phyloP scores from a whole-genome alignment of 345 rosid species.

The Boechera retrofracta region DNA sequence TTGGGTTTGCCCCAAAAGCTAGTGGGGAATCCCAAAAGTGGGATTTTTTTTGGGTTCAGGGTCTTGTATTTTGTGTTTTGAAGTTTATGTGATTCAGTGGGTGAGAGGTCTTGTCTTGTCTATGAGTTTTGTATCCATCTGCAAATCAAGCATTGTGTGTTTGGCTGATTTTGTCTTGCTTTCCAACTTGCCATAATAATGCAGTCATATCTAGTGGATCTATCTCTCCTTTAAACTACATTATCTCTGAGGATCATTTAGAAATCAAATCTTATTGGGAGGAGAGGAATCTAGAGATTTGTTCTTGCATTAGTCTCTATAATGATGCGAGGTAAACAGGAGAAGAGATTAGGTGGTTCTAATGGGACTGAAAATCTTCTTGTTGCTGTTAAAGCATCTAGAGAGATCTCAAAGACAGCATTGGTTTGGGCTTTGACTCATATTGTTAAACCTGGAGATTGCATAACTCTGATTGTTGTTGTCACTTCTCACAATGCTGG shows the following conservation, averaged over 20 bases:
- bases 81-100: slow-evolving; percentile 48
- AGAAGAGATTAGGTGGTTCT: slow-evolving; percentile 49
- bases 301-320: slow-evolving; percentile 29
- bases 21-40: slow-evolving; percentile 37
- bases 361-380: slow-evolving; percentile 77
- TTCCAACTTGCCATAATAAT: slow-evolving; percentile 46
- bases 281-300: slow-evolving; percentile 15
- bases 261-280: slow-evolving; percentile 17
- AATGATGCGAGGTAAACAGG: slow-evolving; percentile 73
- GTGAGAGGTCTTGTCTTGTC: slow-evolving; percentile 56
- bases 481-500: slow-evolving; percentile 78
- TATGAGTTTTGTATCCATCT: slow-evolving; percentile 45
- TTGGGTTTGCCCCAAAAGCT: slow-evolving; percentile 21
- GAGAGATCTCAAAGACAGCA: slow-evolving; percentile 91
- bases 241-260: slow-evolving; percentile 16
- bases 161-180: slow-evolving; percentile 40
- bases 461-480: slow-evolving; percentile 89
- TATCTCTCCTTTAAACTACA: slow-evolving; percentile 16
- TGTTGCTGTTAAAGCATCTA: slow-evolving; percentile 95
- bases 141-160: slow-evolving; percentile 47
- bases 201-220: slow-evolving; percentile 25
- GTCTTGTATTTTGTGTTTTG: slow-evolving; percentile 34
- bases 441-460: slow-evolving; percentile 93
- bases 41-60: slow-evolving; percentile 15
- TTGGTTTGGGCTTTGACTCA: slow-evolving; percentile 99